phyloP scores from a whole-genome alignment of 306 rosid species.

The Cyamopsis tetragonoloba region DNA sequence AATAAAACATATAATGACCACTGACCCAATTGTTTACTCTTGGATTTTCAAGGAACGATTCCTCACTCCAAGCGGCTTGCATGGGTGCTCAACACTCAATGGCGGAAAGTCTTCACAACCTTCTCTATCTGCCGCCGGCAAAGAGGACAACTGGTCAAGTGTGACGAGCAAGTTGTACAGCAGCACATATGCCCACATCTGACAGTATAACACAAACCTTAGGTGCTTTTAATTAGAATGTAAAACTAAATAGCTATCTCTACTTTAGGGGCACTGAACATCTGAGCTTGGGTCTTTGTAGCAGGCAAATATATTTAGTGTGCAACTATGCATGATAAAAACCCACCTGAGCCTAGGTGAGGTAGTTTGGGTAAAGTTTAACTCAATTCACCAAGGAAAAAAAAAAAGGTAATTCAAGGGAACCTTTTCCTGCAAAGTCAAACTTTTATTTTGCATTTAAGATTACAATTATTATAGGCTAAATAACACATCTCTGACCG shows the following conservation, averaged over 20 bases:
- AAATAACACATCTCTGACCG: background rate
- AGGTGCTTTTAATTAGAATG: background rate
- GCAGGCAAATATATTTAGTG: background rate
- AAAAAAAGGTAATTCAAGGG: background rate
- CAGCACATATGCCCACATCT: constrained; percentile 99
- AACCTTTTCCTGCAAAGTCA: background rate
- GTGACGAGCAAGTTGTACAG: constrained; percentile 79
- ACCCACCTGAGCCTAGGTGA: background rate
- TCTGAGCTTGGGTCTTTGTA: constrained; percentile 5
- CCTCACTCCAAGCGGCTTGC: background rate
- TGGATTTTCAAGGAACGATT: constrained; percentile 17
- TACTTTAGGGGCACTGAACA: background rate
- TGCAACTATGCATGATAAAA: background rate
- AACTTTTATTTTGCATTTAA: background rate
- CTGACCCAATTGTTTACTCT: constrained; percentile 18
- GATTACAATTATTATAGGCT: background rate
- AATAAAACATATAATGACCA: background rate
- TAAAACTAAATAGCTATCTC: background rate
- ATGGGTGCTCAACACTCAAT: constrained; percentile 40
- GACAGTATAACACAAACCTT: constrained; percentile 28
- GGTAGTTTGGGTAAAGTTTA: background rate
- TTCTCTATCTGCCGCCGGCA: constrained; percentile 85
- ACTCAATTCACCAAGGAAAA: background rate
- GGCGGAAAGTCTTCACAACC: constrained; percentile 89
- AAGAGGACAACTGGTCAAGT: constrained; percentile 85